Evolutionary conservation across 163 green algal species (phyloP).

Genomic region (Coccomyxa subellipsoidea): DNA sequence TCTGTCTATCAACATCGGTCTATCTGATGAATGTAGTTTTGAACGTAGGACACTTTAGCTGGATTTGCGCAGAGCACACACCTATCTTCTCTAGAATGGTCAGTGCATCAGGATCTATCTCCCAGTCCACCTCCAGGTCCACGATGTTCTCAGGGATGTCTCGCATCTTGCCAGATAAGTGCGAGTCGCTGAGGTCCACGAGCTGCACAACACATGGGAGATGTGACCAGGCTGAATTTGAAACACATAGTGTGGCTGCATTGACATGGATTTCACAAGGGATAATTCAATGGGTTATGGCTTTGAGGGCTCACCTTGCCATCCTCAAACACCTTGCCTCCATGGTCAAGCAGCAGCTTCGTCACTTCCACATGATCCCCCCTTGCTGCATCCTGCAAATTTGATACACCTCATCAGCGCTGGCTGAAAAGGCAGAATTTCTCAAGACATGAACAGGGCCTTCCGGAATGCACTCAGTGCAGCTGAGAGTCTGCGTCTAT

Average conservation of each 20-base stretch:
- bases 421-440: background rate
- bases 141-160: conserved; percentile 58
- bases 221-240: conserved; percentile 35
- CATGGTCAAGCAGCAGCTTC: conserved; percentile 69
- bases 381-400: conserved; percentile 72
- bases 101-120: conserved; percentile 71
- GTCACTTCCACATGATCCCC: conserved; percentile 76
- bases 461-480: too few species aligned
- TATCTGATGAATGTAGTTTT: too few species aligned
- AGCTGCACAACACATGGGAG: conserved; percentile 28
- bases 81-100: conserved; percentile 70
- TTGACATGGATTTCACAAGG: too few species aligned
- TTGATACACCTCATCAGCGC: background rate
- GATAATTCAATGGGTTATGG: too few species aligned
- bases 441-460: too few species aligned
- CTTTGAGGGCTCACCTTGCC: conserved; percentile 15
- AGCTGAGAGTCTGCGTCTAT: too few species aligned
- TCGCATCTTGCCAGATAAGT: conserved; percentile 57
- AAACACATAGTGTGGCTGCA: too few species aligned
- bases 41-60: too few species aligned
- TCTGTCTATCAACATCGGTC: too few species aligned
- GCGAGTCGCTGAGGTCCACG: conserved; percentile 48
- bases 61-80: too few species aligned
- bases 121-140: conserved; percentile 78
- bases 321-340: conserved; percentile 62